Evolutionary conservation across 148 eudicot genomes (phyloP).

Genomic region (Rhododendron henanense): DNA sequence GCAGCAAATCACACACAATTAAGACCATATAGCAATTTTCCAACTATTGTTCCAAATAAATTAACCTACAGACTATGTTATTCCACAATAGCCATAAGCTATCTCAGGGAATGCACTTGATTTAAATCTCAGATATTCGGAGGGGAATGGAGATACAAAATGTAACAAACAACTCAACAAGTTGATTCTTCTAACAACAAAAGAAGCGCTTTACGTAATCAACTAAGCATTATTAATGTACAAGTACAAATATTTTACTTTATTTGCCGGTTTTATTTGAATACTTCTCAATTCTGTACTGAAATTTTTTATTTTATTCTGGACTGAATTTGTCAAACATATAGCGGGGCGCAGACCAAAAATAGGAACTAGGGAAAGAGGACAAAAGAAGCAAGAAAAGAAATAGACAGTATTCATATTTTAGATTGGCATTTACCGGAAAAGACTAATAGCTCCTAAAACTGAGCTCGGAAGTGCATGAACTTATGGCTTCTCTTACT

Average conservation of each 20-base stretch:
- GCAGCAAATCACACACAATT: background rate
- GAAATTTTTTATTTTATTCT: background rate
- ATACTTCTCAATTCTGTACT: background rate
- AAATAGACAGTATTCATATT: background rate
- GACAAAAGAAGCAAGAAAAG: background rate
- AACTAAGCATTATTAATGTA: background rate
- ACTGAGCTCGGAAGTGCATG: slow-evolving; percentile 68
- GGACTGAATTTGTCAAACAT: background rate
- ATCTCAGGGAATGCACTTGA: background rate
- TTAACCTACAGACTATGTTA: background rate
- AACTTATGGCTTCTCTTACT: slow-evolving; percentile 61
- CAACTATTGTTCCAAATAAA: background rate
- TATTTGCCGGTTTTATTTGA: background rate
- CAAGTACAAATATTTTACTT: background rate
- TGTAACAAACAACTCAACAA: background rate
- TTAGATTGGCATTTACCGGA: background rate
- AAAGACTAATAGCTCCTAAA: slow-evolving; percentile 27
- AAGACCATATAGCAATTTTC: background rate
- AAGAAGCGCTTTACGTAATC: background rate
- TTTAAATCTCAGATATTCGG: background rate
- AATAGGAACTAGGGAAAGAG: background rate
- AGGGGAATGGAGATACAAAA: background rate
- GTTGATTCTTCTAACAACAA: background rate
- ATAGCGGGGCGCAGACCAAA: background rate
- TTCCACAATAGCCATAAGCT: background rate